Evolutionary conservation across 345 rosid genomes (phyloP).

Genomic region (Salix koriyanagi): DNA sequence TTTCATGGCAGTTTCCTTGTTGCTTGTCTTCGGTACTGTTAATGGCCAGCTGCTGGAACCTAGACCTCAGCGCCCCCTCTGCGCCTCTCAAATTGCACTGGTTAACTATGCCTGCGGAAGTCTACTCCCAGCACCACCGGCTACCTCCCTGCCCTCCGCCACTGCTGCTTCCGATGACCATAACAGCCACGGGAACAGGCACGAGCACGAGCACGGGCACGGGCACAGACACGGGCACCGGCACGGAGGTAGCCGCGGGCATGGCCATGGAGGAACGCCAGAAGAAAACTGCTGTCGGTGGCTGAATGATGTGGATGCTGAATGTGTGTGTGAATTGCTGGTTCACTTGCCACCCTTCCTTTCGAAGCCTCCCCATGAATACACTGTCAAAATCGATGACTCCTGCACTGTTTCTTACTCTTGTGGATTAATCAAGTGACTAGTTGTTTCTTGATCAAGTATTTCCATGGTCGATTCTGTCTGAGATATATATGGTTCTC

Average conservation of each 20-base stretch:
- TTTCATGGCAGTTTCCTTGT: not conserved
- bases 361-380: constrained; percentile 55
- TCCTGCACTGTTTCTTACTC: constrained; percentile 50
- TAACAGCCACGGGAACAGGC: constrained; percentile 3
- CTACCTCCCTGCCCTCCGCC: not conserved
- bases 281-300: constrained; percentile 69
- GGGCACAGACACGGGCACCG: constrained; percentile 20
- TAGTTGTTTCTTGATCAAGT: not conserved
- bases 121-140: not conserved
- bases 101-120: constrained; percentile 23
- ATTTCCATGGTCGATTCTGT: not conserved
- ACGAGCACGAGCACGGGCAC: constrained; percentile 19
- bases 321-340: constrained; percentile 74
- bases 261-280: not conserved
- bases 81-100: constrained; percentile 25
- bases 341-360: constrained; percentile 71
- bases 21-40: not conserved
- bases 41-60: not conserved
- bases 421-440: constrained; percentile 21
- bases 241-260: constrained; percentile 5
- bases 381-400: constrained; percentile 46
- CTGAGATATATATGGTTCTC: not conserved
- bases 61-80: constrained; percentile 11
- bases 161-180: not conserved
- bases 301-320: constrained; percentile 59